Evolutionary conservation across 305 asterid species (phyloP), one percentile per base, ranked within the genome.

Genomic region (Rubia peregrina): DNA sequence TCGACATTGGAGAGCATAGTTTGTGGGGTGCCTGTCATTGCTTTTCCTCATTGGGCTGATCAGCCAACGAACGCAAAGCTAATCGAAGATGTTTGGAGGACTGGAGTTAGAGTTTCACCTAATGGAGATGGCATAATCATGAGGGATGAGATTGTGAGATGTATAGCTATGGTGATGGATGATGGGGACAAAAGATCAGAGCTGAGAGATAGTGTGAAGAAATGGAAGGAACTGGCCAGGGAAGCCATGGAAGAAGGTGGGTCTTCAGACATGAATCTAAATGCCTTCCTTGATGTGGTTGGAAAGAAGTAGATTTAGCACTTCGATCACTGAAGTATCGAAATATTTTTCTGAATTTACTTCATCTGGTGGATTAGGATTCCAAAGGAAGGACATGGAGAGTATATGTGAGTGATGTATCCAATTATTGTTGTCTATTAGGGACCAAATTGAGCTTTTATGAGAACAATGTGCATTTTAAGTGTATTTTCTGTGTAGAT

Each of bases 191-290:
- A 26, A 26, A 2, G 30, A 26, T 26, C 30, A 26, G 30, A n/a
- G 60, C 60, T 55, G 60, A n/a, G 24, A 55, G n/a, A n/a, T 5
- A 55, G n/a, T 55, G 60, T 19, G 60, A 55, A 55, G 60, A 55
- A 55, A 55, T 55, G 12, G 60, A 55, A 55, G 10, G 12, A n/a
- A 55, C 6, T 55, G 26, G 60, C 60, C 0, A 6, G 3, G 0
- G 26, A 55, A 55, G 60, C 60, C n/a, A n/a, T 55, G 12, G 3
- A 19, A 55, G 26, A n/a, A 0, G 60, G 60, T 17, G 60, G 60
- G 7, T 55, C 60, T 55, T 55, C 60, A 4, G 60, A 55, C 22
- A 55, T 6, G 11, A 55, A 55, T 5, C 60, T 55, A 1, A n/a
- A 55, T 19, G 9, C 12, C 4, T 55, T n/a, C n/a, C 60, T 55